Conservation (phyloP, 2,329 filamentous ascomycete species). For the Diaporthe longicolla region DNA sequence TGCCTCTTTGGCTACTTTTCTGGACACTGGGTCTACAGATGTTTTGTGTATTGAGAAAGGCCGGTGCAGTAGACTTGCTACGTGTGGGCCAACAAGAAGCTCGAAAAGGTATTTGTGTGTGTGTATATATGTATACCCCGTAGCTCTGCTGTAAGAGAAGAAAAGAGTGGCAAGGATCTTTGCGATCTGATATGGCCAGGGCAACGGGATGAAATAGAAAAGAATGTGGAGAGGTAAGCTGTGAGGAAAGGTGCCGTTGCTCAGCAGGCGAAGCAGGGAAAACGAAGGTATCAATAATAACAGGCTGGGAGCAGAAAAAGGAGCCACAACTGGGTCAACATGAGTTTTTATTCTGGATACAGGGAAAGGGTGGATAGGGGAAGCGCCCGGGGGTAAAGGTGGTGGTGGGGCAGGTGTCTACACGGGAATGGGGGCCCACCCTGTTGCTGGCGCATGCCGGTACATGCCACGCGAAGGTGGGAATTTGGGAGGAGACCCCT, state of each 20-base stretch:
- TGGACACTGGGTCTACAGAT: conserved; percentile 28
- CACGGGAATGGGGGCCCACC: conserved; percentile 28
- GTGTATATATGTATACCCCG: conserved; percentile 9
- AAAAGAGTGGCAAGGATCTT: conserved; percentile 18
- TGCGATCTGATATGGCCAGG: conserved; percentile 16
- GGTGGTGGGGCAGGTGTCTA: conserved; percentile 23
- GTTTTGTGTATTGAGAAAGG: background rate
- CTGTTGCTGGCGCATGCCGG: conserved; percentile 19
- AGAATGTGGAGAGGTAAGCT: conserved; percentile 40
- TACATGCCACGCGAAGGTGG: conserved; percentile 33
- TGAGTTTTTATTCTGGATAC: conserved; percentile 41
- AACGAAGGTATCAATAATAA: conserved; percentile 27
- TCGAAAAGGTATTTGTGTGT: background rate
- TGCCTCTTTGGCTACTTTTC: conserved; percentile 7
- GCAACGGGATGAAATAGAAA: conserved; percentile 32
- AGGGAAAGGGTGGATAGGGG: conserved; percentile 38
- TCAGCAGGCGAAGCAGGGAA: conserved; percentile 38
- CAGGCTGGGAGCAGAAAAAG: conserved; percentile 15
- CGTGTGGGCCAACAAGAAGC: conserved; percentile 1
- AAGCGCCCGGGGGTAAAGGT: conserved; percentile 12
- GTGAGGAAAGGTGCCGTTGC: conserved; percentile 34
- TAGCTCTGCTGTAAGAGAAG: conserved; percentile 7
- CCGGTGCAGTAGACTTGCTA: conserved; percentile 38
- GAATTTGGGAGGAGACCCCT: conserved; percentile 33
- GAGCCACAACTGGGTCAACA: conserved; percentile 28